These are phyloP conservation scores for Corylus americana DNA, from an alignment of 306 rosid species.

Conservation along the genomic window DNA sequence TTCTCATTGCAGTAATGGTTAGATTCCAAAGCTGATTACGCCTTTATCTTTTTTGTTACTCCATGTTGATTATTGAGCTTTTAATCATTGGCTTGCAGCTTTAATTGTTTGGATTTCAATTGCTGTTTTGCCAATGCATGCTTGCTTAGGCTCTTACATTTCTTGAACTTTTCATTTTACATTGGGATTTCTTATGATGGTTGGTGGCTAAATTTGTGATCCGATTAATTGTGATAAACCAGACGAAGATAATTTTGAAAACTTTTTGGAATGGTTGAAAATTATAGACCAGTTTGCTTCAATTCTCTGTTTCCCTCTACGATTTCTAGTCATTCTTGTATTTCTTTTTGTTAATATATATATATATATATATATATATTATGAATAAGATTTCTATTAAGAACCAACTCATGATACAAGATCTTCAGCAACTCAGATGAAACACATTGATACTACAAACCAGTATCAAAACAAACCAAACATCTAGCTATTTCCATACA, in stretches of 20 bases:
- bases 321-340: neutral
- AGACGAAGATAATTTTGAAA: neutral
- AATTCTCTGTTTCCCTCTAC: neutral
- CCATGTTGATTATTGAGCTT: neutral
- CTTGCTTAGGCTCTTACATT: neutral
- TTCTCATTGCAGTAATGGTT: neutral
- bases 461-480: too few species aligned
- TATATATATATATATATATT: too few species aligned
- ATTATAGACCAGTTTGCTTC: neutral
- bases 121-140: neutral
- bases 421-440: too few species aligned
- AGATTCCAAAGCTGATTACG: neutral
- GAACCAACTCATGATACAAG: too few species aligned
- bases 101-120: neutral
- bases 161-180: neutral
- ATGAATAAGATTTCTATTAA: too few species aligned
- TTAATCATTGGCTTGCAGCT: neutral
- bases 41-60: neutral
- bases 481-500: too few species aligned
- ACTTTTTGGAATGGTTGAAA: neutral
- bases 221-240: neutral
- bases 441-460: too few species aligned
- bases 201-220: neutral
- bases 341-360: too few species aligned
- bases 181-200: neutral